Evolutionary conservation across 2,329 filamentous ascomycete species (phyloP), one percentile per base, ranked within the genome.

Genomic region (Fusarium paranaense): DNA sequence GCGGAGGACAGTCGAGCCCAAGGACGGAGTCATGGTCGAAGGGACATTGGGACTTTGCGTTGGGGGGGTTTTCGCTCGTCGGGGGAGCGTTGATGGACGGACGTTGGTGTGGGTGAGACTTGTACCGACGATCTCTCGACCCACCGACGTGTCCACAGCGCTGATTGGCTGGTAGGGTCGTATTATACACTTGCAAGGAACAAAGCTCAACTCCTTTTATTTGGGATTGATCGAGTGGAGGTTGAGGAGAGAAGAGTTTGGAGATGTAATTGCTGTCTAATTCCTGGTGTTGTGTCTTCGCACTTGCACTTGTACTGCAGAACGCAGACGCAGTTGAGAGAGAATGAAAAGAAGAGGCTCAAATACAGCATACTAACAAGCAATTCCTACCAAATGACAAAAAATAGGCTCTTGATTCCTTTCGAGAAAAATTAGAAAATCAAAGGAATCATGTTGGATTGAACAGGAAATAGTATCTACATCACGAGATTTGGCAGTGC

Each of bases 21-120:
- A 52, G 61, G 71, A 74, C 58, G 72, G 72, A 65, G 74, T 72
- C 65, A 64, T 74, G 66, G 54, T 63, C 69, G 67, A 47, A 63
- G 40, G 58, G 60, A 71, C 71, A 74, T 74, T 72, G 71, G 71
- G 62, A 50, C 59, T 61, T 22, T 25, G 20, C 18, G 42, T 22
- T 52, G n/a, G 16, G 30, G 16, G 35, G 16, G 37, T 14, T 37
- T 37, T 60, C 18, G 40, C 16, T 52, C 25, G 42, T 32, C 22
- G 30, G 16, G 45, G 14, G 47, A 14, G 45, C 37, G 37, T 62
- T 63, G 60, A 38, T 62, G 59, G 45, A 50, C 3, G 20, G 42
- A 37, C 20, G 42, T 45, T 47, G 22, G 30, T n/a, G 40, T 35
- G 40, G n/a, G 42, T 37, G 60, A 54, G 45, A 32, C 45, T 62